Base-by-base conservation (phyloP, 208 protist species). In the Tritrichomonas musculus region DNA sequence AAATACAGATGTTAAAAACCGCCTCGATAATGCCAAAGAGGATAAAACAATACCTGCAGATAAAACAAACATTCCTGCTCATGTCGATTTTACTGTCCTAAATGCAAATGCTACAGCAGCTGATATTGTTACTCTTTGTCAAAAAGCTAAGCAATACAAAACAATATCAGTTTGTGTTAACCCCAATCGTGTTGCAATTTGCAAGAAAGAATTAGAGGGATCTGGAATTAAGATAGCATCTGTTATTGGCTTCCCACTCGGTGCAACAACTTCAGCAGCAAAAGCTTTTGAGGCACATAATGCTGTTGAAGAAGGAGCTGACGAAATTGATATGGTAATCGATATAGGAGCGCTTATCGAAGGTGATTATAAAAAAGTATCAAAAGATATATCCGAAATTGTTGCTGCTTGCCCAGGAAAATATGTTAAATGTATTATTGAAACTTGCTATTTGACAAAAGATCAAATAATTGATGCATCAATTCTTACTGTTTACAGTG, bases 261-360 rank as follows among this genome's bases (percentile, higher is more conserved):
- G 73, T 25, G 73, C 73, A 53, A 84, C 73, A 84, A 84, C 73
- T 53, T 84, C 73, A 8, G 73, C 73, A 17, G 36, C 73, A 30
- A 84, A 84, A n/a, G 73, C 73, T 25, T 84, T 84, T 25, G 73
- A 84, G n/a, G 2, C 73, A 47, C 49, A 84, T 11, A 8, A n/a
- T 1, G 73, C 73, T 53, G 73, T 44, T 25, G 39, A 84, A 13
- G 73, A 36, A 30, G 73, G 73, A n/a, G 73, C 73, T 53, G 20
- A 53, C 20, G 73, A 84, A 53, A 84, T 84, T n/a, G 73, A 84
- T 30, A 84, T 84, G 73, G 73, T 84, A n/a, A 84, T 84, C 44
- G 73, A 84, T n/a, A 84, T 84, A 36, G 73, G 73, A 11, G 73
- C 73, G 22, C 44, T 84, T 53, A 49, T 84, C 25, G 73, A 84